A percentile compares a stretch with the other conserved stretches of the same genome.
phyloP scores from a whole-genome alignment of 352 stramenopile species.

The Globisporangium lucens region DNA sequence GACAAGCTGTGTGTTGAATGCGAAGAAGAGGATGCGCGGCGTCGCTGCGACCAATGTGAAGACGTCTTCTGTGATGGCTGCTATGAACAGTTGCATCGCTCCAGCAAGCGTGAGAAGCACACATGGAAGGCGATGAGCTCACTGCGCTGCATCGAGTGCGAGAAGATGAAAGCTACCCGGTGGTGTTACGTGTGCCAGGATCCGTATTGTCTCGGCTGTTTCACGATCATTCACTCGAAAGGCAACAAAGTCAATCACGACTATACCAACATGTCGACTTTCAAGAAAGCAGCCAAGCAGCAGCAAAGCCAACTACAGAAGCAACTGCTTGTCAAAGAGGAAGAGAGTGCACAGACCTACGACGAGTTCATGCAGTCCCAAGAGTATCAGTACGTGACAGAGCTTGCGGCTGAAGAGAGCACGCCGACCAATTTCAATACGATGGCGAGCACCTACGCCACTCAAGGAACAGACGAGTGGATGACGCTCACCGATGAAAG shows the following conservation, averaged over 20 bases:
- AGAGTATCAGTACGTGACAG: conserved; percentile 78
- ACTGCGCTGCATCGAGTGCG: conserved; percentile 79
- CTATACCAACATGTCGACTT: conserved; percentile 68
- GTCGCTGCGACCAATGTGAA: conserved; percentile 68
- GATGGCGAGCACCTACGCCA: background rate
- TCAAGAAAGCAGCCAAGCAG: conserved; percentile 44
- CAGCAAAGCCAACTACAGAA: conserved; percentile 32
- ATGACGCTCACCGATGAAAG: conserved; percentile 56
- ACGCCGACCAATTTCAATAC: conserved; percentile 15
- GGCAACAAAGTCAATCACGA: conserved; percentile 70
- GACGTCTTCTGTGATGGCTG: conserved; percentile 78
- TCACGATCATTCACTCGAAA: conserved; percentile 81
- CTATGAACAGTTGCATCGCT: conserved; percentile 74
- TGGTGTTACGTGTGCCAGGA: conserved; percentile 77
- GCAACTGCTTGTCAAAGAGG: conserved; percentile 25
- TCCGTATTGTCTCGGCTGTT: conserved; percentile 79
- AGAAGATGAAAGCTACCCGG: conserved; percentile 80
- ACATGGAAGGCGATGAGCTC: conserved; percentile 73
- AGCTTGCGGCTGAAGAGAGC: conserved; percentile 29
- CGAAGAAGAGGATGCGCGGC: conserved; percentile 65
- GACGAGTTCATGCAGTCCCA: conserved; percentile 68
- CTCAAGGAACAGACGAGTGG: conserved; percentile 38
- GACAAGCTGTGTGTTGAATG: conserved; percentile 76
- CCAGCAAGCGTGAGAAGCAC: conserved; percentile 67
- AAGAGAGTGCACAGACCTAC: conserved; percentile 70